Evolutionary conservation across 2,329 filamentous ascomycete genomes (phyloP), one percentile per base, ranked within the genome.

Genomic region (Venturia pyrina): DNA sequence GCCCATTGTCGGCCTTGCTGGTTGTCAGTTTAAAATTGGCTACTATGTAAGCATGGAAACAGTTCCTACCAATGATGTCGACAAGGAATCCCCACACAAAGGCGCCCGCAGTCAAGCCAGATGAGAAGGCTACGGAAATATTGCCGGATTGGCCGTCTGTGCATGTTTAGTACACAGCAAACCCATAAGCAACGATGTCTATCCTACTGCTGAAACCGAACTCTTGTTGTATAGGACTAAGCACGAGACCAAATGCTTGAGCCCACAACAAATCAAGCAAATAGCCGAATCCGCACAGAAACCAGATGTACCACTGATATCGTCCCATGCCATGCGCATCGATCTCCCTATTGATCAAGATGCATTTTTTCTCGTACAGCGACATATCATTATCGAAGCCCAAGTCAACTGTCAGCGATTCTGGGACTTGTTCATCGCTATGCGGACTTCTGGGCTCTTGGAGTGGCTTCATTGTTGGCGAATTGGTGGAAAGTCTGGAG

Each of bases 11-110:
- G 83, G 21, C 63, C 63, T 65, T 11, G 10, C 13, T 32, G 13
- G 13, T 5, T 15, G 48, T 53, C 24, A n/a, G 24, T 48, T 2
- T 7, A 24, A n/a, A 53, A 40, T 65, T 40, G 37, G 37, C 1
- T 7, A n/a, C n/a, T n/a, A n/a, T n/a, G n/a, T n/a, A 40, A 40
- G 6, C 11, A 11, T 40, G 37, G 37, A 40, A 40, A 40, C 37
- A 10, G 10, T 3, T 53, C 1, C 5, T 65, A 61, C 90, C 89
- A 67, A 92, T 90, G 21, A 93, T 78, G 73, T 93, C 90, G 71
- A 88, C 91, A 0, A 88, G 88, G 67, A 93, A 89, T 0, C 90
- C 90, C 90, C 89, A 92, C 67, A 83, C 13, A 19, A 64, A 56
- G 21, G 59, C 32, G 21, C 83, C 83, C 10, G 79, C 80, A 2